Conservation (phyloP, 306 rosid genomes). For the Luffa acutangula region DNA sequence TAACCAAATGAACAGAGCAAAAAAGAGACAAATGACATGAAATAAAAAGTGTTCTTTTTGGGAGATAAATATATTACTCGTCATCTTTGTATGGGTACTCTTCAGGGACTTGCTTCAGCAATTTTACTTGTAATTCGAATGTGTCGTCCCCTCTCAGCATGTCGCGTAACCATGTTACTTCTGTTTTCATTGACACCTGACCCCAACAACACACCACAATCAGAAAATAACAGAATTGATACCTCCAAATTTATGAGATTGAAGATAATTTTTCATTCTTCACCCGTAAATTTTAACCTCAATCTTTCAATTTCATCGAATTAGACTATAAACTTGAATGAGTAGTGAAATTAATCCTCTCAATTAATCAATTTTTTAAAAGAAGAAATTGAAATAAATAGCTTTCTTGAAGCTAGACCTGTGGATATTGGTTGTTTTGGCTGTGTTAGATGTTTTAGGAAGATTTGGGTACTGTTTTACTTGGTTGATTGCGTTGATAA, state of each 20-base stretch:
- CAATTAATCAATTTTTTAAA: no score
- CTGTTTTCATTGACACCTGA: slow-evolving; percentile 96
- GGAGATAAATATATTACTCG: slow-evolving; percentile 25
- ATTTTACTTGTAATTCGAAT: slow-evolving; percentile 87
- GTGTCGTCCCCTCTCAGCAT: slow-evolving; percentile 91
- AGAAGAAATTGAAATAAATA: no score
- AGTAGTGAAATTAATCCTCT: no score
- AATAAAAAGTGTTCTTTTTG: background rate
- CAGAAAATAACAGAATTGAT: background rate
- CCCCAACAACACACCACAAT: background rate
- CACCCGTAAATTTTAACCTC: no score
- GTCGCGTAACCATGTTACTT: slow-evolving; percentile 81
- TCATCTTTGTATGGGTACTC: slow-evolving; percentile 98
- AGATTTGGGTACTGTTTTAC: no score
- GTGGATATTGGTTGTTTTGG: no score
- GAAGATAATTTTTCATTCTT: background rate
- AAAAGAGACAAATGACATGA: background rate
- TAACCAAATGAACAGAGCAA: background rate
- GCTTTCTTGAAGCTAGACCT: no score
- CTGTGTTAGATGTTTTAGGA: no score
- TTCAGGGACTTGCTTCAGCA: slow-evolving; percentile 90
- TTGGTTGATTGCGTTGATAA: no score
- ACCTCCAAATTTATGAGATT: background rate
- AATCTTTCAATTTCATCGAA: no score
- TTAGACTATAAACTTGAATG: no score